Evolutionary conservation across 2,329 filamentous ascomycete species (phyloP).

Genomic region (Nothomitra cinnamomea): DNA sequence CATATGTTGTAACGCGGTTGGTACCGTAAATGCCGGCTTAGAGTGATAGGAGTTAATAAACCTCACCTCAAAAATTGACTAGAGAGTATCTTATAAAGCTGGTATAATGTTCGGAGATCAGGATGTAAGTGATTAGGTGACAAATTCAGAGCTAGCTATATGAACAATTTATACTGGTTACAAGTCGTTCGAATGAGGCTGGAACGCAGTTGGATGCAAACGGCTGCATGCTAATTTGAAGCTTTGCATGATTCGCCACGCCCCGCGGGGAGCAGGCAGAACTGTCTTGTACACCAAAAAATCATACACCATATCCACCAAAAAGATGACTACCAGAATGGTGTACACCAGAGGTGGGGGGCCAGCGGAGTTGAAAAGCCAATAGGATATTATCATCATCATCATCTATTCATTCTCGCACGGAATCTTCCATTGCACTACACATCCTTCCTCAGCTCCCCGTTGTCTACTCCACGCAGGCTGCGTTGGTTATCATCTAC

Average conservation of each 20-base stretch:
- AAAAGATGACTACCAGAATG: not conserved
- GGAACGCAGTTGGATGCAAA: not conserved
- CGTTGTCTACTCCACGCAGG: not conserved
- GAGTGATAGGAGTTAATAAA: not conserved
- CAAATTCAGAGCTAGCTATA: not conserved
- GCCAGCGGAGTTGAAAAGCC: not conserved
- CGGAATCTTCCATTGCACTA: not conserved
- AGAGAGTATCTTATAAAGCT: not conserved
- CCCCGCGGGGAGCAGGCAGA: not conserved
- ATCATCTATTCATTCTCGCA: not conserved
- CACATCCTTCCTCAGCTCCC: not conserved
- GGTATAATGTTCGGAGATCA: not conserved
- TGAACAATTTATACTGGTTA: not conserved
- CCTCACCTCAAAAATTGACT: not conserved
- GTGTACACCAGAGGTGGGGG: not conserved
- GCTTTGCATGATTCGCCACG: not conserved
- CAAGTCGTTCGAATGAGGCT: constrained; percentile 1
- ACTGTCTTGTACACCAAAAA: not conserved
- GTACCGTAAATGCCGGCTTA: not conserved
- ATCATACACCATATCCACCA: not conserved
- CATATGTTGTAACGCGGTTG: not conserved
- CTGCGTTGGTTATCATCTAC: not conserved
- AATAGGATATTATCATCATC: not conserved
- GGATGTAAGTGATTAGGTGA: not conserved
- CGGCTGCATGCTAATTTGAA: not conserved